phyloP scores from a whole-genome alignment of 768 basidiomycete species.

The Macrolepiota fuliginosa region DNA sequence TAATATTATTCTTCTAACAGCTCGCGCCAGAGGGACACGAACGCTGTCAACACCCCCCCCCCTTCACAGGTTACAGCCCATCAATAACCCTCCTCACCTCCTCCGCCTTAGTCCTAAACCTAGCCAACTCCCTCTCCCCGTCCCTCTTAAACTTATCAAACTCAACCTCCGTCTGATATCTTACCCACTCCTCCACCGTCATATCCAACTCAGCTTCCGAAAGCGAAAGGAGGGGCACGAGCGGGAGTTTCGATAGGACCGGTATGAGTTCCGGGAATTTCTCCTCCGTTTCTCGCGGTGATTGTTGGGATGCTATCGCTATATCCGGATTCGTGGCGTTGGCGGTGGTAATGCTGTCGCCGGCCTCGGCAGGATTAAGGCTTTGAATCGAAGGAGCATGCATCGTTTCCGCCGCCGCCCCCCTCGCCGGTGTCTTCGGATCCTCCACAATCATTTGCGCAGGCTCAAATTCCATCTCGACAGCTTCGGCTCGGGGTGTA shows the following conservation, averaged over 20 bases:
- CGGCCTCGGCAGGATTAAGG: not conserved
- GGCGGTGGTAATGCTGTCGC: not conserved
- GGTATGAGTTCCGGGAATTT: slow-evolving; percentile 25
- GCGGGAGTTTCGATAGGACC: slow-evolving; percentile 43
- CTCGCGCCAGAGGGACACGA: not conserved
- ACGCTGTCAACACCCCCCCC: too few relatives aligned
- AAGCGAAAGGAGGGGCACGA: slow-evolving; percentile 40
- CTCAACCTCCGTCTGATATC: slow-evolving; percentile 69
- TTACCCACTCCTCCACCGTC: slow-evolving; percentile 84
- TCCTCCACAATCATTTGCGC: not conserved
- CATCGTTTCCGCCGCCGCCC: not conserved
- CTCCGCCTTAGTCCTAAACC: slow-evolving; percentile 39
- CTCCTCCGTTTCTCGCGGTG: not conserved
- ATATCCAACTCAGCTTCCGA: slow-evolving; percentile 69
- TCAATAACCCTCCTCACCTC: slow-evolving; percentile 39
- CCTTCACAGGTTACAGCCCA: slow-evolving; percentile 25
- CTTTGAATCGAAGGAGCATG: not conserved
- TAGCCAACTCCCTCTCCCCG: slow-evolving; percentile 40
- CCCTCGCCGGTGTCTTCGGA: not conserved
- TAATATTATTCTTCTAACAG: not conserved
- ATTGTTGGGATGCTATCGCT: not conserved
- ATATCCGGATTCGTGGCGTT: not conserved
- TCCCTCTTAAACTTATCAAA: slow-evolving; percentile 52
- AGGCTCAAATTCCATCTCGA: not conserved
- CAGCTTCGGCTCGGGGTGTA: not conserved